Evolutionary conservation across 1,284 basidiomycete genomes (phyloP).

Genomic region (Hymenochaete sp.): DNA sequence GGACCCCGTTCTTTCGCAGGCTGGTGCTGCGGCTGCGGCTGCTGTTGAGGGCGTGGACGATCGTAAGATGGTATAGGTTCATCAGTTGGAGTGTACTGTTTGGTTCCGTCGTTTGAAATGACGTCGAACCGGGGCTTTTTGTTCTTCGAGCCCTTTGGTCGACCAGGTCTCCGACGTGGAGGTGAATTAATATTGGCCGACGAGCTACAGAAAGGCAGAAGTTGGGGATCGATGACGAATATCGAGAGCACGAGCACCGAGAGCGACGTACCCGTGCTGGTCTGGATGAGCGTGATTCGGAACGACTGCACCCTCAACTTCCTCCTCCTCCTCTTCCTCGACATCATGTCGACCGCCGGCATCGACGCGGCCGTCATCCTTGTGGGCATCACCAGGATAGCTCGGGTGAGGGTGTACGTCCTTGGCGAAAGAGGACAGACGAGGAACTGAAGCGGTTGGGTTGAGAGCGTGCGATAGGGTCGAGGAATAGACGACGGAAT

Average conservation of each 20-base stretch:
- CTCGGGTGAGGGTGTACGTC: conserved; percentile 14
- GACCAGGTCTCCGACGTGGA: conserved; percentile 19
- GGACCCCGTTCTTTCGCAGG: conserved; percentile 15
- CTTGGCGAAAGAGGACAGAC: conserved; percentile 22
- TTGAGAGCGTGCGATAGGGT: conserved; percentile 69
- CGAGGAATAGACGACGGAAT: conserved; percentile 44
- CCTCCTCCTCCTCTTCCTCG: conserved; percentile 18
- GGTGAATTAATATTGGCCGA: conserved; percentile 1
- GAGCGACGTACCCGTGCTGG: conserved; percentile 3
- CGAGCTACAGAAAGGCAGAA: neutral
- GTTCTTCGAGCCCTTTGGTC: conserved; percentile 23
- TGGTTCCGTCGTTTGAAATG: conserved; percentile 10
- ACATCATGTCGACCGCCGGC: conserved; percentile 11
- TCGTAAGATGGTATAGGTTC: conserved; percentile 16
- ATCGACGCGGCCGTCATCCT: conserved; percentile 11
- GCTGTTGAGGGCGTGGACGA: conserved; percentile 23
- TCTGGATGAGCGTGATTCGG: neutral
- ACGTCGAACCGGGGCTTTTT: conserved; percentile 19
- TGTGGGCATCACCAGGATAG: neutral
- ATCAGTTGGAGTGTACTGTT: conserved; percentile 24
- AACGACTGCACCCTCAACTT: conserved; percentile 16
- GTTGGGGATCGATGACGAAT: neutral
- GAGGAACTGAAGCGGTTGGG: conserved; percentile 32
- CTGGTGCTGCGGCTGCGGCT: conserved; percentile 8
- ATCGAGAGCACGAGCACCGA: neutral